Base-by-base conservation (phyloP, 257 asterid genomes). In the Jacaranda copaia region DNA sequence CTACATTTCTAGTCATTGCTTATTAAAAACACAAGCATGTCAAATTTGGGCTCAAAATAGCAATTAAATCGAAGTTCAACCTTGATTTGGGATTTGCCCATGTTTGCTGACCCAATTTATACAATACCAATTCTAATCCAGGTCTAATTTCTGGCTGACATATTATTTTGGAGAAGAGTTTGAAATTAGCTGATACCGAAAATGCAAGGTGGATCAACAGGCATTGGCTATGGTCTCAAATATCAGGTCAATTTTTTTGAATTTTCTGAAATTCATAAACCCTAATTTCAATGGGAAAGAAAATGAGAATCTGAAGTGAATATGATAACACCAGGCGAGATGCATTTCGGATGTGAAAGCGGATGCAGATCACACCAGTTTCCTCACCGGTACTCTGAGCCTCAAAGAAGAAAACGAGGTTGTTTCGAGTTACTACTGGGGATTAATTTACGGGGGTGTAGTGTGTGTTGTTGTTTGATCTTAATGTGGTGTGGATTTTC, bases 371-470 rank as follows among this genome's bases (percentile, higher is more conserved):
- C 99, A 96, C 77, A 96, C 99, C 79, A 88, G 91, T 75, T 96
- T 96, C 77, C 93, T 96, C 60, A 79, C 97, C 63, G 98, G 96
- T 20, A 90, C 98, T 76, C 97, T 96, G 77, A 93, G 97, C 79
- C 93, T 96, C 79, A 93, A 91, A 83, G 99, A 96, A 84, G 99
- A 96, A 87, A 96, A 96, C 79, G 98, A 96, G 96, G 99, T 92
- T 8, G 20, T 46, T 13, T 48, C 62, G 20, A 4, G 58, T 39
- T 63, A 12, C 49, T 15, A 16, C 61, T 10, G 77, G 13, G 12
- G 48, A 36, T 63, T 19, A 39, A n/a, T 68, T 45, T 53, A 3
- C 5, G n/a, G 5, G 62, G 39, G 65, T 46, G 32, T 53, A 35
- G 83, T 40, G 20, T 72, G 60, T 42, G 5, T 61, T 52, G 74